Conservation (phyloP, 257 asterid genomes). For the Penstemon davidsonii region DNA sequence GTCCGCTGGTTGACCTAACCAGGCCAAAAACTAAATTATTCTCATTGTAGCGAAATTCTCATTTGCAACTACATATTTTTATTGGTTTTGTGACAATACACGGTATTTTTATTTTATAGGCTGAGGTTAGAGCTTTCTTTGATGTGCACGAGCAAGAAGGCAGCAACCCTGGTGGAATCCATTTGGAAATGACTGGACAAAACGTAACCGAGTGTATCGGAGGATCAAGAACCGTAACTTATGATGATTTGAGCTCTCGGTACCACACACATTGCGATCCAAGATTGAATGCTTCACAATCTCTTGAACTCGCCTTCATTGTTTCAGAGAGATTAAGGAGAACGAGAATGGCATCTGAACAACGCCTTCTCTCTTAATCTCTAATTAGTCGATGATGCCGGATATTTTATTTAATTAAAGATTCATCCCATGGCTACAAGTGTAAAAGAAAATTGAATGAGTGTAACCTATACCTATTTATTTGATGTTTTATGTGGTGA, state of each 20-base stretch:
- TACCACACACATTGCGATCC: slow-evolving; percentile 89
- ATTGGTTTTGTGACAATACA: neutral
- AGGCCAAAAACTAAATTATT: too few species aligned
- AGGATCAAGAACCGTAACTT: slow-evolving; percentile 78
- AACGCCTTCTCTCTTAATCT: slow-evolving; percentile 36
- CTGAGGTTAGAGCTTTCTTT: slow-evolving; percentile 84
- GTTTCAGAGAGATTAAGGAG: slow-evolving; percentile 68
- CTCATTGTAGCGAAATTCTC: too few species aligned
- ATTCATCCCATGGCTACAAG: too few species aligned
- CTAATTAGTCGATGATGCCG: slow-evolving; percentile 36
- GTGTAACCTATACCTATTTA: too few species aligned
- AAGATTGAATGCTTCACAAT: slow-evolving; percentile 75
- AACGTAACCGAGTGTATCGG: slow-evolving; percentile 88
- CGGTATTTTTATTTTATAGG: slow-evolving; percentile 32
- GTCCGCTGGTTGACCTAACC: too few species aligned
- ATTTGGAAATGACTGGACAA: slow-evolving; percentile 85
- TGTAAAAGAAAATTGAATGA: neutral
- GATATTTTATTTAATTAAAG: too few species aligned
- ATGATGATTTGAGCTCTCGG: slow-evolving; percentile 73
- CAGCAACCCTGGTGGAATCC: slow-evolving; percentile 85
- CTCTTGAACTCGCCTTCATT: slow-evolving; percentile 78
- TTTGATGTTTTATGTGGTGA: neutral
- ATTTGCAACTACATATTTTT: neutral
- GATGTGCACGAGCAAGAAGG: slow-evolving; percentile 93
- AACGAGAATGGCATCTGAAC: slow-evolving; percentile 59